phyloP scores from a whole-genome alignment of 106 monocot genomes.

The Acanthochlamys bracteata region DNA sequence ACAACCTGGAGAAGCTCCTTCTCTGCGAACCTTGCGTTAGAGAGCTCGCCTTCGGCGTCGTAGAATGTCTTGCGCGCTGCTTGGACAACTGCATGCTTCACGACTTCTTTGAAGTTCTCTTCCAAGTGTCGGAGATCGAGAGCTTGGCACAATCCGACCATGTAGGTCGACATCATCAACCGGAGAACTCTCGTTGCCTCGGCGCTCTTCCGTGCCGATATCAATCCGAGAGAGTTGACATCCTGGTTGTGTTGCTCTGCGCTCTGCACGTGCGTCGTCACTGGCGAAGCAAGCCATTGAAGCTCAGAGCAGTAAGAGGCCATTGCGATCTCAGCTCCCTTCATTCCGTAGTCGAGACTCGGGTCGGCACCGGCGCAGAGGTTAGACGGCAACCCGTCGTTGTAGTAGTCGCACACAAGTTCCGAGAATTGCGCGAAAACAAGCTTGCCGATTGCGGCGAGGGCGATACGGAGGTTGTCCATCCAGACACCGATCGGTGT shows the following conservation, averaged over 20 bases:
- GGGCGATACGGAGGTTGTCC: background rate
- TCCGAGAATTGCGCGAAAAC: conserved; percentile 1
- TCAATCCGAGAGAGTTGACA: conserved; percentile 36
- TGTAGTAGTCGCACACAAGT: conserved; percentile 1
- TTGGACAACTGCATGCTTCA: conserved; percentile 30
- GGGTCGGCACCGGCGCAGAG: background rate
- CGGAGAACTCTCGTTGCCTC: conserved; percentile 44
- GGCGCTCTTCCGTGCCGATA: conserved; percentile 41
- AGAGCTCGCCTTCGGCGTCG: conserved; percentile 17
- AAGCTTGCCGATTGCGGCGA: conserved; percentile 2
- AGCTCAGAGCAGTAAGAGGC: conserved; percentile 41
- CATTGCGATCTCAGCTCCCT: background rate
- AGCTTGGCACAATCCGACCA: conserved; percentile 30
- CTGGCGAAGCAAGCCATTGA: conserved; percentile 45
- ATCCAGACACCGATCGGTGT: conserved; percentile 1
- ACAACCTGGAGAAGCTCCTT: conserved; percentile 32
- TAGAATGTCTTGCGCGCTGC: conserved; percentile 26
- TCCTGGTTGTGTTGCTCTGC: conserved; percentile 51
- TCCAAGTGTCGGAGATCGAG: conserved; percentile 37
- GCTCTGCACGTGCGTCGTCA: conserved; percentile 62
- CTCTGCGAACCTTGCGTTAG: conserved; percentile 34
- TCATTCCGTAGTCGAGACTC: conserved; percentile 2
- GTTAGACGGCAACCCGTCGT: conserved; percentile 4
- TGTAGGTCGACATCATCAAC: conserved; percentile 38
- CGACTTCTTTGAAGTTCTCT: conserved; percentile 27